Base-by-base conservation (phyloP, 345 rosid genomes). In the Heritiera littoralis region DNA sequence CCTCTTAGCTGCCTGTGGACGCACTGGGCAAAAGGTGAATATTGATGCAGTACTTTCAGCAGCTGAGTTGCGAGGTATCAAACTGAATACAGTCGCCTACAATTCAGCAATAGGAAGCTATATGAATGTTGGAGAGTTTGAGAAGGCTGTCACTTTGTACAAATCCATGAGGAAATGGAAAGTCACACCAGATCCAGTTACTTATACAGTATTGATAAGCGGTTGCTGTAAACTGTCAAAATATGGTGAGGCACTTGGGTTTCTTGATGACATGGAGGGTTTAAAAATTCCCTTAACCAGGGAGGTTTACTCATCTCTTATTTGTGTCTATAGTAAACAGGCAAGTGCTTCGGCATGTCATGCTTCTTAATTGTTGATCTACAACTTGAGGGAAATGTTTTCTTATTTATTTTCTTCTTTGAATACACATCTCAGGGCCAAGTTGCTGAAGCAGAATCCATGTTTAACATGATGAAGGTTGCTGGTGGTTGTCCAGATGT, bases 21-120 rank as follows among this genome's bases (percentile, higher is more conserved):
- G 92, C 80, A 92, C 87, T 82, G 81, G 87, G 76, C 85, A 84
- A 75, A 95, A 86, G 79, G 98, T 87, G 66, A 95, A 89, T 72
- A 89, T 93, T 78, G 97, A 92, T 80, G 81, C 90, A 45, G 89
- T 95, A 77, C 94, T 95, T 64, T 80, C 87, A 7, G 98, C 98
- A 5, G 97, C 98, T 40, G 84, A 90, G 83, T 83, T 92, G 83
- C 87, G 98, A 86, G 88, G 89, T 80, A 93, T 93, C 74, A 83
- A 86, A 84, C 85, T 95, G 81, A 95, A 93, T 75, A 89, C 94
- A 28, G 78, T 86, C 85, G 94, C 98, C 7, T 95, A 89, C 82
- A 95, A 95, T 88, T 90, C 98, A 59, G 95, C 97, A 49, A 91
- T 93, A 77, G 94, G 94, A 78, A 91, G 97, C 88, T 93, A 86